A percentile compares a stretch with the other conserved stretches of the same genome.
Conservation (phyloP, 345 rosid genomes). For the Jatropha curcas region DNA sequence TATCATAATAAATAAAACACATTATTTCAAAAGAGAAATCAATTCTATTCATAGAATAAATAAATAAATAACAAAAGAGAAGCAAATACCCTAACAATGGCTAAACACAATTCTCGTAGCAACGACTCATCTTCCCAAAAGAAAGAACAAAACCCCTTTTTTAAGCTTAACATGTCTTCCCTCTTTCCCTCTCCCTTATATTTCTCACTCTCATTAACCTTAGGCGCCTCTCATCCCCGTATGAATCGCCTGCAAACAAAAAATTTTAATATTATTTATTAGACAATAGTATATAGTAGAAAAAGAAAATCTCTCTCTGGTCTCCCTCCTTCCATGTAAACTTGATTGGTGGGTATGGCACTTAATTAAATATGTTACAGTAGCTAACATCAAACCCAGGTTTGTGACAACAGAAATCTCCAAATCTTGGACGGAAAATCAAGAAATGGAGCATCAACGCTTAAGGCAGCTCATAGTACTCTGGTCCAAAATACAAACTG, state of each 20-base stretch:
- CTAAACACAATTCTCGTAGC: constrained; percentile 27
- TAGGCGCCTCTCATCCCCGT: neutral
- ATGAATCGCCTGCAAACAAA: neutral
- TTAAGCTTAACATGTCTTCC: neutral
- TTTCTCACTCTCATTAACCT: neutral
- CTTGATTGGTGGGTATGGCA: neutral
- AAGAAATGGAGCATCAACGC: constrained; percentile 63
- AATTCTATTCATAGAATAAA: no score
- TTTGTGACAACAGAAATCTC: neutral
- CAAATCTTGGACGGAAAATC: constrained; percentile 6
- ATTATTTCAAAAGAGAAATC: no score
- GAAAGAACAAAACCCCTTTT: neutral
- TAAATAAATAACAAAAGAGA: no score
- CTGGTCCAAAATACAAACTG: constrained; percentile 44
- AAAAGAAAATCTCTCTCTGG: neutral
- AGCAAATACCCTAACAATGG: constrained; percentile 12
- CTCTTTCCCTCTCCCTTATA: constrained; percentile 2
- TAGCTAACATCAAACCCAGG: neutral
- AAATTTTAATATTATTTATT: neutral
- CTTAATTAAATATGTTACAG: no score
- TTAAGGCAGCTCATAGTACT: constrained; percentile 54
- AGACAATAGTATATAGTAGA: no score
- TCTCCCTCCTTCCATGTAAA: constrained; percentile 18
- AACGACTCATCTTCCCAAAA: constrained; percentile 15
- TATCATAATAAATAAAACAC: no score